Conservation (phyloP, 129 eudicot species). For the Deinandra increscens region DNA sequence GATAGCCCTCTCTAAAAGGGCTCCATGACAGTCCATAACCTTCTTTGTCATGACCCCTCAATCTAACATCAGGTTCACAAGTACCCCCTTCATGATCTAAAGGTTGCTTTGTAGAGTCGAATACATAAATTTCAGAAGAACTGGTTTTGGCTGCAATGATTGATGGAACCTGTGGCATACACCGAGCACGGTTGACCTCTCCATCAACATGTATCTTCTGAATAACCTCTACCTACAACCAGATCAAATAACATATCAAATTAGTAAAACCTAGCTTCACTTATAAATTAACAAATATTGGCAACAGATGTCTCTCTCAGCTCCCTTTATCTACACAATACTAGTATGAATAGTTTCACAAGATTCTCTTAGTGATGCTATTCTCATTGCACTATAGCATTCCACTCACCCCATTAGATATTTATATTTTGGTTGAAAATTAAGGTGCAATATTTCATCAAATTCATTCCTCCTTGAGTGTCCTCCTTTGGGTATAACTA, state of each 20-base stretch:
- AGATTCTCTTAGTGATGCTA: too few species aligned
- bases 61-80: conserved; percentile 70
- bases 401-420: too few species aligned
- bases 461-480: too few species aligned
- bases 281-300: background rate
- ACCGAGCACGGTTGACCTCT: conserved; percentile 89
- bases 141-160: conserved; percentile 86
- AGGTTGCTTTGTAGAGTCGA: conserved; percentile 56
- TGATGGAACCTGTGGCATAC: conserved; percentile 75
- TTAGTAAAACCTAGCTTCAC: background rate
- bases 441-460: too few species aligned
- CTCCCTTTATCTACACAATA: background rate
- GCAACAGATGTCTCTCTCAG: background rate
- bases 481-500: too few species aligned
- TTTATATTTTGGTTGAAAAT: too few species aligned
- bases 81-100: conserved; percentile 45
- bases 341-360: background rate
- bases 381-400: too few species aligned
- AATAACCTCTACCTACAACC: conserved; percentile 65
- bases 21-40: conserved; percentile 97
- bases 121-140: conserved; percentile 63
- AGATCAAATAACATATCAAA: conserved; percentile 4
- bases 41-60: conserved; percentile 93
- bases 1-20: conserved; percentile 73
- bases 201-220: conserved; percentile 86